Percentiles rank a stretch among this genome's conserved stretches.
These are phyloP conservation scores for Fusarium sp. DNA, from an alignment of 2,329 filamentous ascomycete species.

Conservation along the genomic window DNA sequence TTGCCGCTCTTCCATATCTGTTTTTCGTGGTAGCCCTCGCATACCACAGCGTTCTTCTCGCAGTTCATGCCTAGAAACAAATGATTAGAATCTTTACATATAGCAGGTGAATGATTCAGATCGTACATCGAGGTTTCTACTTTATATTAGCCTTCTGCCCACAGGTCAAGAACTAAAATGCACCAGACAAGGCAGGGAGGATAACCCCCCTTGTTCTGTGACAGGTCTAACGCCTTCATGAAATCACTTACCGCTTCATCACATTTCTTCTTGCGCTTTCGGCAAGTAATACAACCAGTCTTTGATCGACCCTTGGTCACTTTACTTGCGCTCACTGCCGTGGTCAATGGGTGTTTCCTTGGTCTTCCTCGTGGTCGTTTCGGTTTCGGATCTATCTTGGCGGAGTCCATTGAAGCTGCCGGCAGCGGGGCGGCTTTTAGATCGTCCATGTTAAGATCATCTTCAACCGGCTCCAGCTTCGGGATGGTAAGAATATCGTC, in stretches of 20 bases:
- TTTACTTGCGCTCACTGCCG: conserved; percentile 69
- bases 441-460: conserved; percentile 63
- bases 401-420: conserved; percentile 31
- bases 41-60: conserved; percentile 91
- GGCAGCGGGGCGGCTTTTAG: conserved; percentile 54
- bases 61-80: conserved; percentile 76
- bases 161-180: background rate
- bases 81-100: conserved; percentile 13
- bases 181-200: background rate
- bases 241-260: conserved; percentile 61
- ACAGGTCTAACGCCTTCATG: background rate
- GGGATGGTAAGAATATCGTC: conserved; percentile 59
- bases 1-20: conserved; percentile 88
- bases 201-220: background rate
- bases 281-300: conserved; percentile 74
- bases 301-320: conserved; percentile 79
- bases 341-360: conserved; percentile 78
- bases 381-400: conserved; percentile 50
- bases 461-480: conserved; percentile 67
- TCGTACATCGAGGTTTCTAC: conserved; percentile 58
- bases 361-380: conserved; percentile 82
- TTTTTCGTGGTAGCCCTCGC: conserved; percentile 88
- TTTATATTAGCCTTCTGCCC: conserved; percentile 5
- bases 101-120: background rate
- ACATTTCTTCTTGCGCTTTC: conserved; percentile 77